phyloP scores from a whole-genome alignment of 2,329 filamentous ascomycete species.

The Stemphylium beticola region DNA sequence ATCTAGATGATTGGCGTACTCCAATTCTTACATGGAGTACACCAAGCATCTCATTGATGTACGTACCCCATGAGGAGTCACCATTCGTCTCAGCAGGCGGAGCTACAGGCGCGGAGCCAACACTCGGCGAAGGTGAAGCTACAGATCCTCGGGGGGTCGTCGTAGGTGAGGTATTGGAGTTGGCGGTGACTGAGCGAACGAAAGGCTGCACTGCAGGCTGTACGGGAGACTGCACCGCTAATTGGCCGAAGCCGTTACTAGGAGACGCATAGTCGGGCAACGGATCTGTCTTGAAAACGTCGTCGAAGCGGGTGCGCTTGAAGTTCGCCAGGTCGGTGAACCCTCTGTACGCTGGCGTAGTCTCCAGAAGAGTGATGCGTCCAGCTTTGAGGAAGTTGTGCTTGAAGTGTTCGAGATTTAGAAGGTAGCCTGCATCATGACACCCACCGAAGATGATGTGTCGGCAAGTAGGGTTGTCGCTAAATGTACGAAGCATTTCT shows the following conservation, averaged over 20 bases:
- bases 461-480: conserved; percentile 54
- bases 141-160: conserved; percentile 19
- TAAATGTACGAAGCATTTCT: conserved; percentile 56
- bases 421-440: conserved; percentile 55
- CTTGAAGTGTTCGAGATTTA: conserved; percentile 55
- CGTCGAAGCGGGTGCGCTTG: conserved; percentile 47
- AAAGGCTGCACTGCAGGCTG: conserved; percentile 19
- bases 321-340: conserved; percentile 52
- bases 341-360: conserved; percentile 50
- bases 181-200: conserved; percentile 22
- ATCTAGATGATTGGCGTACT: not conserved
- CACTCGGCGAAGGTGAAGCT: conserved; percentile 26
- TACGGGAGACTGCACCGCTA: conserved; percentile 10
- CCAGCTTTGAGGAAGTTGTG: conserved; percentile 46
- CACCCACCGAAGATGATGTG: conserved; percentile 57
- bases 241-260: conserved; percentile 5
- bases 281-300: conserved; percentile 51
- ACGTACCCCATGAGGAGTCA: conserved; percentile 29
- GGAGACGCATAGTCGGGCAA: conserved; percentile 42
- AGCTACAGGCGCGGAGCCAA: conserved; percentile 25
- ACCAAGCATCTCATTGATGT: not conserved
- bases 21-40: not conserved
- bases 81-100: conserved; percentile 19
- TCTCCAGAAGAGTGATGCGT: conserved; percentile 55
- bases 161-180: conserved; percentile 18